Percentiles rank a stretch among this genome's conserved stretches.
Conservation (phyloP, 176 grass and related monocot species). For the Ananas comosus region DNA sequence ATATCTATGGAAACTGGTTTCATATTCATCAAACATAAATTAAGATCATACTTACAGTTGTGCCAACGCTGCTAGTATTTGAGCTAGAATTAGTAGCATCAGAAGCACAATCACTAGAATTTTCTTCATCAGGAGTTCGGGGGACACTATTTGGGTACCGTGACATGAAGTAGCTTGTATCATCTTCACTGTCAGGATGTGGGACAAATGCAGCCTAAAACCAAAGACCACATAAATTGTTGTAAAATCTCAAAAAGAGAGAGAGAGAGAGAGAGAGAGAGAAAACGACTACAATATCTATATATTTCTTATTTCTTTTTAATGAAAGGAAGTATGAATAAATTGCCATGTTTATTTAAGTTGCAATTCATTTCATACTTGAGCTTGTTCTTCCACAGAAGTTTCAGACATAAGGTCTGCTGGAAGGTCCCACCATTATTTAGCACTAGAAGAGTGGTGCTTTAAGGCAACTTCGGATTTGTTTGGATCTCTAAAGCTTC, state of each 20-base stretch:
- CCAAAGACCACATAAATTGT: background rate
- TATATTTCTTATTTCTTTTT: no score
- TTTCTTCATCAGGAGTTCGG: constrained; percentile 11
- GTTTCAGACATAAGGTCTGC: background rate
- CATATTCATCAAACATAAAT: constrained; percentile 8
- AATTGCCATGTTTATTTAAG: no score
- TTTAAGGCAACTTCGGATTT: background rate
- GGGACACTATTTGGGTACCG: constrained; percentile 11
- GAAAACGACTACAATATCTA: no score
- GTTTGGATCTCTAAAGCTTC: background rate
- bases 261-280: background rate
- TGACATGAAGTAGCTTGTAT: constrained; percentile 35
- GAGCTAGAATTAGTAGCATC: constrained; percentile 12
- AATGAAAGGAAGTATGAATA: no score
- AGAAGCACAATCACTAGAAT: constrained; percentile 17
- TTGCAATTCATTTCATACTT: no score
- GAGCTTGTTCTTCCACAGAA: no score
- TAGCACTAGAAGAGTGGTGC: no score
- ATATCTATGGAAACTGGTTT: no score
- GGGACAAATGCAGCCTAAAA: constrained; percentile 36
- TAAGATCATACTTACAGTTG: constrained; percentile 1
- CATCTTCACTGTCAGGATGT: constrained; percentile 27
- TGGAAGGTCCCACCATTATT: background rate
- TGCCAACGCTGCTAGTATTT: background rate
- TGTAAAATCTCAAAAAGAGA: background rate